Base-by-base conservation (phyloP, 495 filamentous ascomycete species). In the Penicillium pulvis region DNA sequence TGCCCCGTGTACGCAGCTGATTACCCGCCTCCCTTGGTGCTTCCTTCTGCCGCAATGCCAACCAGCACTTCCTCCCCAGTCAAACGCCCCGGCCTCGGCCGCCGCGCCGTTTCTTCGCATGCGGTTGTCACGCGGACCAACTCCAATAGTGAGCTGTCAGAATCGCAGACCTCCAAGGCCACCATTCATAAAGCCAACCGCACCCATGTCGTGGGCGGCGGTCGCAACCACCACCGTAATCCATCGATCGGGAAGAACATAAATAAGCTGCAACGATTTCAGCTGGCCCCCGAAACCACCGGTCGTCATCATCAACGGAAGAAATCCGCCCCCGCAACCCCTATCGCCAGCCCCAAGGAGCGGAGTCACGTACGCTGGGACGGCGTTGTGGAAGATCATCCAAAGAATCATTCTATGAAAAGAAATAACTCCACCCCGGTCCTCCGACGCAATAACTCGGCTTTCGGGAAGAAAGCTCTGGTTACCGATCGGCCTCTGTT, bases 91-190 rank as follows among this genome's bases (percentile, higher is more conserved):
- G 77, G 70, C 53, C 67, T 80, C 61, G 75, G 69, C 64, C 75
- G 75, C 58, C 77, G 77, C 61, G 76, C 77, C 24, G 72, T 79
- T 43, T 80, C 77, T 55, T 80, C 77, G 41, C 72, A 80, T 67
- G 75, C 75, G 44, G 72, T 78, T 33, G 68, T 76, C 68, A 77
- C 75, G 68, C 73, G 75, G 60, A 57, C 70, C 55, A 61, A 50
- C 53, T 62, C 71, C 58, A 68, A 74, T 30, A 65, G 65, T 52
- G 75, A 78, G 26, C 67, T 75, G 56, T 71, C 71, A 48, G 55
- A 69, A 57, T 70, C 70, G 45, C 71, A 75, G 61, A 69, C 51
- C 64, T 70, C 51, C 69, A 76, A 67, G 45, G 60, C 56, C 45
- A 60, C 62, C 56, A 57, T 62, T 53, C 71, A 74, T 58, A 68